phyloP scores from a whole-genome alignment of 2,329 filamentous ascomycete species.

The Botrytis sinoallii region DNA sequence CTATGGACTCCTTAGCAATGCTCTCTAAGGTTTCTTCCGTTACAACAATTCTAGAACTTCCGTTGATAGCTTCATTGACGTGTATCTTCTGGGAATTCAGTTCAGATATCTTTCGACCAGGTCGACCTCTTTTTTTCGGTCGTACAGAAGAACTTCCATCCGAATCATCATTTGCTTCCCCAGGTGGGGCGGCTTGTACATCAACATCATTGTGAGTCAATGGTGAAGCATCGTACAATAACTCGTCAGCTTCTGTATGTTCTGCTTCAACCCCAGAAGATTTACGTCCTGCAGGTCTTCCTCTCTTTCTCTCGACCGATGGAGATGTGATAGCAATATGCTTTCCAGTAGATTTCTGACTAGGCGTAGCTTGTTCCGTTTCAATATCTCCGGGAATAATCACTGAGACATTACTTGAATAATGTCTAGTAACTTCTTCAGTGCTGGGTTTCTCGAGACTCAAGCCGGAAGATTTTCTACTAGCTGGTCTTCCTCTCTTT shows the following conservation, averaged over 20 bases:
- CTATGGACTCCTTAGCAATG: not conserved
- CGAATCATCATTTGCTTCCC: not conserved
- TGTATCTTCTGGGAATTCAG: not conserved
- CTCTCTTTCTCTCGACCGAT: conserved; percentile 1
- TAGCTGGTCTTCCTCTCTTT: not conserved
- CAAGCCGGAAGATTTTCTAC: not conserved
- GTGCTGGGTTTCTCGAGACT: not conserved
- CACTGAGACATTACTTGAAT: not conserved
- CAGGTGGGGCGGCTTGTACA: not conserved
- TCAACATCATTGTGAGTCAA: not conserved
- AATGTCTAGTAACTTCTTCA: not conserved
- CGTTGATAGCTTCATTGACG: not conserved
- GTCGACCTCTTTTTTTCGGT: conserved; percentile 6
- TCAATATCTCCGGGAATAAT: too few relatives aligned
- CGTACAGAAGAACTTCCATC: not conserved
- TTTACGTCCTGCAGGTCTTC: not conserved
- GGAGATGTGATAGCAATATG: not conserved
- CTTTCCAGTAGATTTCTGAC: not conserved
- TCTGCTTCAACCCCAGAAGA: not conserved
- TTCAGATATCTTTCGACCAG: not conserved
- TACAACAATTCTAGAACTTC: too few relatives aligned
- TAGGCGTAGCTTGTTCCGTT: not conserved
- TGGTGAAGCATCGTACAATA: not conserved
- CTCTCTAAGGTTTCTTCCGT: not conserved
- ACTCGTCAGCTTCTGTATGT: not conserved